These are phyloP conservation scores for Stephania cephalantha DNA, from an alignment of 164 flowering plant species.

Conservation along the genomic window DNA sequence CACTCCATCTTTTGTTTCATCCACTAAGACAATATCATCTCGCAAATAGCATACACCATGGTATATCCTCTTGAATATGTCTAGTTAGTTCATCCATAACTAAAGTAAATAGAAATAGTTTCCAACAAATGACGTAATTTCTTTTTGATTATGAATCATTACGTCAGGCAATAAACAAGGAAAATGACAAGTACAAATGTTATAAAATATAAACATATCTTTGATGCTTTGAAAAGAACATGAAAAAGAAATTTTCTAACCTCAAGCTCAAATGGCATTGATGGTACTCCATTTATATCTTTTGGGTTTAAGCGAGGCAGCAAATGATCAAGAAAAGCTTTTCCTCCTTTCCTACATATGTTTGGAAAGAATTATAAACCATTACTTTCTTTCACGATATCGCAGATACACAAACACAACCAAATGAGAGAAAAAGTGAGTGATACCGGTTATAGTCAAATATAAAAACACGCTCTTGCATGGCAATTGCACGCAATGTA, in stretches of 20 bases:
- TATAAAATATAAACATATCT: neutral
- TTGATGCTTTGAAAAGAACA: neutral
- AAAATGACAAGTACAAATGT: neutral
- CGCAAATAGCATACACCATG: no score
- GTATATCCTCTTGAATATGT: no score
- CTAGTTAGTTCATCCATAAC: no score
- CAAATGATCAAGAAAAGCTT: conserved; percentile 76
- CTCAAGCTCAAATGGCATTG: conserved; percentile 97
- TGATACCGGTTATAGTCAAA: conserved; percentile 80
- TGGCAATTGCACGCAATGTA: conserved; percentile 80
- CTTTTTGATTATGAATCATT: neutral
- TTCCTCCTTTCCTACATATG: conserved; percentile 63
- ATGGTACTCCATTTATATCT: conserved; percentile 59
- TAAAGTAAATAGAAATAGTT: no score
- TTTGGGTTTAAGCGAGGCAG: conserved; percentile 83
- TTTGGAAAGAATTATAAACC: neutral
- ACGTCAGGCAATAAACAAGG: neutral
- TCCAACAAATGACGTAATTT: neutral
- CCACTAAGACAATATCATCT: no score
- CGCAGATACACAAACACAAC: neutral
- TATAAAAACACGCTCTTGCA: conserved; percentile 76
- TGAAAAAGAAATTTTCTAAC: conserved; percentile 28
- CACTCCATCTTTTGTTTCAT: no score
- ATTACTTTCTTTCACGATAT: neutral
- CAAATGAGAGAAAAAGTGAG: neutral